A percentile compares a stretch with the other conserved stretches of the same genome.
Conservation (phyloP, 208 protist genomes). For the Angomonas desouzai region DNA sequence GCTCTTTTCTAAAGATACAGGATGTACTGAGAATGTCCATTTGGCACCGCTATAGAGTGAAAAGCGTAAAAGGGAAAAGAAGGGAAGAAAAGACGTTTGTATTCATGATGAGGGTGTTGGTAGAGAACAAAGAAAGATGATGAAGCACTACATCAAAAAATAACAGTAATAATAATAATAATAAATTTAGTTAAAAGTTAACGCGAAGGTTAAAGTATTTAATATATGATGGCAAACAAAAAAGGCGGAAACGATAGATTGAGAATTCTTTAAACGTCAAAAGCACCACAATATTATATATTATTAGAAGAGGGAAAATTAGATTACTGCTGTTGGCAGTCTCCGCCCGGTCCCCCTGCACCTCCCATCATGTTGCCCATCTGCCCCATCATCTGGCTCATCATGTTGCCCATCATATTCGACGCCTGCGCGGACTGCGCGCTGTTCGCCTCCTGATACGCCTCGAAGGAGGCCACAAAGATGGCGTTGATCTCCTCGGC, state of each 20-base stretch:
- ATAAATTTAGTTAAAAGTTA: no score
- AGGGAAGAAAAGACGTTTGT: neutral
- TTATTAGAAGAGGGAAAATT: no score
- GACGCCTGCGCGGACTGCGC: conserved; percentile 17
- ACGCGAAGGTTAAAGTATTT: no score
- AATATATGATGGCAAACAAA: neutral
- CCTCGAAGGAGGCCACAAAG: conserved; percentile 23
- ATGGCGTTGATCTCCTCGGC: conserved; percentile 27
- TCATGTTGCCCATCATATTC: conserved; percentile 33
- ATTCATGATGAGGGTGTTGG: no score
- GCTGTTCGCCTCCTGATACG: conserved; percentile 18
- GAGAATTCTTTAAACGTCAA: neutral
- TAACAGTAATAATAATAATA: no score
- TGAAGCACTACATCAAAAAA: no score
- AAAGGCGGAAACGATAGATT: conserved; percentile 9
- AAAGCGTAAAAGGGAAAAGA: neutral
- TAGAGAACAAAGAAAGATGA: no score
- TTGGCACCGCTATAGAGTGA: neutral
- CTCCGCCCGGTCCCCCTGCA: conserved; percentile 2
- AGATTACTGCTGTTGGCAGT: conserved; percentile 32
- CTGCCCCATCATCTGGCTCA: conserved; percentile 24
- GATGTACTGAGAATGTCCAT: neutral
- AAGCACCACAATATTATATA: no score
- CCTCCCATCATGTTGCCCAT: conserved; percentile 11
- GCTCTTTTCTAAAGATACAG: neutral